These are phyloP conservation scores for Alternaria ventricosa DNA, from an alignment of 2,329 filamentous ascomycete genomes.

Conservation along the genomic window DNA sequence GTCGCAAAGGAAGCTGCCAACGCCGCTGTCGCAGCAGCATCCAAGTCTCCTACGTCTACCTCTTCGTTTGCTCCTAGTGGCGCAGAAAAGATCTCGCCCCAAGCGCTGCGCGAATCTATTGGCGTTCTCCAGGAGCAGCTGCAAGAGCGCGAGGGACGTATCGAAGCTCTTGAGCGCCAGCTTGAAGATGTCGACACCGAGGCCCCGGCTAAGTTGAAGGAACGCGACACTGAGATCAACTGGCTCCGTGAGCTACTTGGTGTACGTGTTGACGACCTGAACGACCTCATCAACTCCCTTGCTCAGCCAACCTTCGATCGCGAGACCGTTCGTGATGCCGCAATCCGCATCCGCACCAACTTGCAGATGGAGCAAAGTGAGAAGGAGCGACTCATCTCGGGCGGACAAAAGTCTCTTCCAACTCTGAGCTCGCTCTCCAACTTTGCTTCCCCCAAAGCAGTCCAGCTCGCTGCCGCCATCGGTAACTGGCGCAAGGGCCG, in stretches of 20 bases:
- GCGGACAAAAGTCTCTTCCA: slow-evolving; percentile 66
- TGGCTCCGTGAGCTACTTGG: slow-evolving; percentile 94
- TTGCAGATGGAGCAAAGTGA: slow-evolving; percentile 98
- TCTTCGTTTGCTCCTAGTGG: slow-evolving; percentile 45
- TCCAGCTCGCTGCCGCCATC: slow-evolving; percentile 95
- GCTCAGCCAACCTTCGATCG: slow-evolving; percentile 77
- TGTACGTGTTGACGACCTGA: slow-evolving; percentile 87
- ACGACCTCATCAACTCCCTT: slow-evolving; percentile 85
- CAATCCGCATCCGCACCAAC: slow-evolving; percentile 91
- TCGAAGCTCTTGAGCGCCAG: slow-evolving; percentile 82
- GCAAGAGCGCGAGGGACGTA: slow-evolving; percentile 87
- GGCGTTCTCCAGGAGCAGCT: slow-evolving; percentile 96
- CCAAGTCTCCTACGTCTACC: slow-evolving; percentile 56
- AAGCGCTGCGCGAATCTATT: slow-evolving; percentile 94
- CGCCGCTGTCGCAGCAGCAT: slow-evolving; percentile 76
- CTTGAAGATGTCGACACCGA: slow-evolving; percentile 75
- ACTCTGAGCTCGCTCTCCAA: slow-evolving; percentile 79
- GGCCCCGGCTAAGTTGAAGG: slow-evolving; percentile 80
- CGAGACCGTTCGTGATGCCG: slow-evolving; percentile 82
- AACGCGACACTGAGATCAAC: slow-evolving; percentile 90
- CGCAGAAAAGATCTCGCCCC: slow-evolving; percentile 89
- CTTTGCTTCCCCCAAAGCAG: slow-evolving; percentile 81
- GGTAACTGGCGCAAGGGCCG: slow-evolving; percentile 85
- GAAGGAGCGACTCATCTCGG: slow-evolving; percentile 81
- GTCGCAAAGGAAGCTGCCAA: slow-evolving; percentile 86